Conservation (phyloP, 139 green algal genomes). For the Volvox africanus region DNA sequence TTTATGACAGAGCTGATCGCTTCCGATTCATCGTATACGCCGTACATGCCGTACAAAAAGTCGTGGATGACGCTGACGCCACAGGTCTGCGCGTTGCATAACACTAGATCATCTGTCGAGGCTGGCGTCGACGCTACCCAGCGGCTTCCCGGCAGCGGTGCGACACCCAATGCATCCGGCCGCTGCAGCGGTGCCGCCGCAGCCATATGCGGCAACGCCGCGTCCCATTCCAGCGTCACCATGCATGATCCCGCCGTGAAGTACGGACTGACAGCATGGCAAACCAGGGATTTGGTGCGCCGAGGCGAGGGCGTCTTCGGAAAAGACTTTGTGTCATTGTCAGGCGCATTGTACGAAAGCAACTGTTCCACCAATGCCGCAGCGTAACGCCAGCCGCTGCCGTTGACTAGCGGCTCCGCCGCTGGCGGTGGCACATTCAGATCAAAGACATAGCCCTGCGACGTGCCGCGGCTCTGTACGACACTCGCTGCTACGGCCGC, state of each 20-base stretch:
- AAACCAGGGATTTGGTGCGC: background rate
- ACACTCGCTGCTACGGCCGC: constrained; percentile 19
- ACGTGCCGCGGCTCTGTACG: background rate
- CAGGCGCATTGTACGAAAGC: constrained; percentile 21
- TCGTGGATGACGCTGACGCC: constrained; percentile 4
- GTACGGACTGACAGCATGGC: background rate
- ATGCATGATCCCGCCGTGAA: background rate
- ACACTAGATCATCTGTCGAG: background rate
- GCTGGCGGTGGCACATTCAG: background rate
- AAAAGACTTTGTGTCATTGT: background rate
- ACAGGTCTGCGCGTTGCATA: constrained; percentile 5
- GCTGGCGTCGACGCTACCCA: background rate
- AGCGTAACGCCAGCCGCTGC: constrained; percentile 14
- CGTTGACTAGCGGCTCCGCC: constrained; percentile 12
- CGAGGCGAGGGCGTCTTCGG: background rate
- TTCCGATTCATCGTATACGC: no score
- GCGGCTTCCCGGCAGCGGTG: constrained; percentile 19
- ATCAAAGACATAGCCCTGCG: constrained; percentile 30
- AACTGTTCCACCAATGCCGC: background rate
- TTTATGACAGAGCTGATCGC: background rate
- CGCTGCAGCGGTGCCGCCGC: background rate
- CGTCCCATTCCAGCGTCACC: constrained; percentile 21
- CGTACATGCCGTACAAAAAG: background rate
- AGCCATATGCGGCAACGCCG: background rate
- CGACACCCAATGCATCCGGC: background rate